Percentiles rank a stretch among this genome's conserved stretches.
Evolutionary conservation across 805 yeast species (phyloP).

Genomic region (Tanozyma kutaoensis): DNA sequence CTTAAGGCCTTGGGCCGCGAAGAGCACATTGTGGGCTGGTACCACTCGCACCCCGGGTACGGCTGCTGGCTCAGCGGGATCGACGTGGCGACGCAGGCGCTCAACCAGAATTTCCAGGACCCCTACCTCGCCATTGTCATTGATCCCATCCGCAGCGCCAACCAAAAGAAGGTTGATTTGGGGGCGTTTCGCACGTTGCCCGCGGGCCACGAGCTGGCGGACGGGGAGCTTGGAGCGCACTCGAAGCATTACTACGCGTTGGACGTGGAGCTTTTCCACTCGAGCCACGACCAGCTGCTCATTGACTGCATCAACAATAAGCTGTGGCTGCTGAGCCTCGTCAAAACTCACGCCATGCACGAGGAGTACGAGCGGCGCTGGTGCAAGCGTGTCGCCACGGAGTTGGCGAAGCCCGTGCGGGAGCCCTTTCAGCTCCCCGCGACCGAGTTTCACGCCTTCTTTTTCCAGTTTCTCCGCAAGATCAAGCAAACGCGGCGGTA

Average conservation of each 20-base stretch:
- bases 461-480: no score
- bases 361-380: no score
- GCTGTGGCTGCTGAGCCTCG: no score
- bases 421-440: no score
- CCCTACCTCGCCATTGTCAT: conserved; percentile 84
- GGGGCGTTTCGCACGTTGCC: conserved; percentile 87
- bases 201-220: no score
- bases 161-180: conserved; percentile 58
- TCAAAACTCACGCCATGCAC: no score
- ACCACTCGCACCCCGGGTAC: conserved; percentile 93
- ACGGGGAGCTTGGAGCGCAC: no score
- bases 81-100: conserved; percentile 78
- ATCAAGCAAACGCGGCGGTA: no score
- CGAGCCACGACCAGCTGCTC: conserved; percentile 33
- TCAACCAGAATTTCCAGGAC: conserved; percentile 82
- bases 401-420: no score
- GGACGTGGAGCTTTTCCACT: conserved; percentile 46
- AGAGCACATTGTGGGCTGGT: conserved; percentile 91
- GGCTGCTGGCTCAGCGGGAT: conserved; percentile 95
- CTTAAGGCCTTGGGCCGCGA: conserved; percentile 31
- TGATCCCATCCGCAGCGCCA: conserved; percentile 61
- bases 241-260: no score
- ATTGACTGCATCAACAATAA: conserved; percentile 27
- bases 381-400: no score
- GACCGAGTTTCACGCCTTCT: no score